phyloP scores from a whole-genome alignment of 2,329 filamentous ascomycete genomes.

The Aspergillus brasiliensis region DNA sequence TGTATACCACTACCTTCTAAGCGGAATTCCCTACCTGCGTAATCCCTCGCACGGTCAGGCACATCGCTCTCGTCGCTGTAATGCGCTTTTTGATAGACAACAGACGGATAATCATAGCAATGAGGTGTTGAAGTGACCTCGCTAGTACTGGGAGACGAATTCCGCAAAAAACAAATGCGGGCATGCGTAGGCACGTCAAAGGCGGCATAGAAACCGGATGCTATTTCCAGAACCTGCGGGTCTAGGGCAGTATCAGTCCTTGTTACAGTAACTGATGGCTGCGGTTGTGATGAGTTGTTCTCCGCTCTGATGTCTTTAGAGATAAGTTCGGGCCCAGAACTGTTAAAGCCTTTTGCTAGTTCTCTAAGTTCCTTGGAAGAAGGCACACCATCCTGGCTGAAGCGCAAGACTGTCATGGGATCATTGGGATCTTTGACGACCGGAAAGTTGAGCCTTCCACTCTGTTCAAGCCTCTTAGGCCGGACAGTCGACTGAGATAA shows the following conservation, averaged over 20 bases:
- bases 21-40: conserved; percentile 83
- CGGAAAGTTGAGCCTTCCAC: conserved; percentile 63
- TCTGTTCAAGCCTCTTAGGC: conserved; percentile 33
- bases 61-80: conserved; percentile 86
- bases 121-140: conserved; percentile 60
- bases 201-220: conserved; percentile 26
- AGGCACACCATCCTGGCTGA: conserved; percentile 64
- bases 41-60: conserved; percentile 74
- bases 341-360: conserved; percentile 9
- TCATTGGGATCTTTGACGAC: conserved; percentile 77
- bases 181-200: conserved; percentile 31
- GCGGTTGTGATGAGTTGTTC: conserved; percentile 19
- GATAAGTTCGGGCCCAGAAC: conserved; percentile 7
- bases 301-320: conserved; percentile 10
- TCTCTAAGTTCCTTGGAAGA: conserved; percentile 52
- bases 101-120: conserved; percentile 61
- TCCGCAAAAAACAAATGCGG: conserved; percentile 29
- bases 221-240: conserved; percentile 22
- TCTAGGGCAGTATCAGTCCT: conserved; percentile 13
- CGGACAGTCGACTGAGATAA: conserved; percentile 30
- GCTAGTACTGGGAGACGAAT: conserved; percentile 30
- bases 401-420: conserved; percentile 61
- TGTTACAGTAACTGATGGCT: conserved; percentile 23
- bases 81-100: conserved; percentile 81
- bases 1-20: conserved; percentile 74